Conservation (phyloP, 345 rosid genomes). For the Pugionium dolabratum region DNA sequence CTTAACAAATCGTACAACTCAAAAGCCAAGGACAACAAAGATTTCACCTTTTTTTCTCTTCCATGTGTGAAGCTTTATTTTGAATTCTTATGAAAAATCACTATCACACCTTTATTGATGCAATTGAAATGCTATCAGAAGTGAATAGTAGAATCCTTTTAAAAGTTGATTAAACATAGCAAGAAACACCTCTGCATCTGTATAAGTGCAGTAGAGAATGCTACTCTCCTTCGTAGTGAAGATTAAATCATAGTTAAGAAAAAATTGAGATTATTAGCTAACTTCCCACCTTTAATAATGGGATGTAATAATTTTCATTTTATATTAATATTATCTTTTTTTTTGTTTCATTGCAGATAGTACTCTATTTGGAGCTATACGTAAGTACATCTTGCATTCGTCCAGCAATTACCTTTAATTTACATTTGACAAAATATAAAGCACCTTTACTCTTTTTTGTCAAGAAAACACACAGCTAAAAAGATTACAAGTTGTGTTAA, state of each 20-base stretch:
- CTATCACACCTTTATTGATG: not conserved
- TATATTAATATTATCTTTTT: constrained; percentile 3
- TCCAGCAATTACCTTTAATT: constrained; percentile 2
- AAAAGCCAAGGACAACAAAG: constrained; percentile 13
- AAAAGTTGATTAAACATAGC: not conserved
- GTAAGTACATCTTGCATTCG: constrained; percentile 58
- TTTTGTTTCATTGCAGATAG: constrained; percentile 59
- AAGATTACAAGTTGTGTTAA: constrained; percentile 33
- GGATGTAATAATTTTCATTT: not conserved
- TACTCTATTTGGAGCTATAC: constrained; percentile 81
- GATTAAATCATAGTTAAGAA: not conserved
- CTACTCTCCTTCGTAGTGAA: constrained; percentile 1
- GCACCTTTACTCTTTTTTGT: constrained; percentile 1
- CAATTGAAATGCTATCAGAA: constrained; percentile 12
- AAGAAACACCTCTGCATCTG: not conserved
- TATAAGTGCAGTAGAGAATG: not conserved
- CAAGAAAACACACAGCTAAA: constrained; percentile 17
- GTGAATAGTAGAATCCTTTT: constrained; percentile 4
- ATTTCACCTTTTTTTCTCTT: not conserved
- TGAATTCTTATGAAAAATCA: not conserved
- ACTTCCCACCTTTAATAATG: constrained; percentile 12
- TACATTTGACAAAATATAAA: not conserved
- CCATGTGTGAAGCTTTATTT: not conserved
- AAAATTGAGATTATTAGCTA: not conserved
- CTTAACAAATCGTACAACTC: constrained; percentile 15